Base-by-base conservation (phyloP, 2,329 filamentous ascomycete genomes). In the Sporothrix curviconia region DNA sequence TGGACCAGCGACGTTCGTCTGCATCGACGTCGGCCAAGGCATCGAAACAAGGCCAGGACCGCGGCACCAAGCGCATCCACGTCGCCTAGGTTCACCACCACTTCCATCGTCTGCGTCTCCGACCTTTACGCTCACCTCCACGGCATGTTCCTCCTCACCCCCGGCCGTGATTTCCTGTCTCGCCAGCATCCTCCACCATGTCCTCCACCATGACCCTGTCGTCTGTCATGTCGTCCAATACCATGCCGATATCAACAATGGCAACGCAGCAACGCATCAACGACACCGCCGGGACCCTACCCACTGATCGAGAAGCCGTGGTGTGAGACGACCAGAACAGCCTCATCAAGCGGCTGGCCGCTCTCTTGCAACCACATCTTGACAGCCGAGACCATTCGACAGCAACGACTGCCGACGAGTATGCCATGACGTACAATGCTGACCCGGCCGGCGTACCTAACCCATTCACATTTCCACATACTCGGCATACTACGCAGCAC, bases 331-430 rank as follows among this genome's bases (percentile, higher is more conserved):
- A 62, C 52, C 57, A 62, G 40, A 61, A 63, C 56, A 61, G 59
- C 28, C 61, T 62, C 3, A 54, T 62, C 49, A 55, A 39, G 44
- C 57, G 59, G 2, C 59, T 62, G 32, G 61, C 61, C 2, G 61
- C 59, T 1, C 46, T 62, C 1, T n/a, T 62, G 61, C 54, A 61
- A 42, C 59, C 53, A 61, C 19, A 58, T 62, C n/a, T 46, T 61
- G n/a, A 50, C 53, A 8, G 50, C 55, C 5, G 55, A 58, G 15
- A 54, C 56, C n/a, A n/a, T 28, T 22, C 44, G 2, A n/a, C 25
- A 15, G 11, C 40, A 19, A 11, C 14, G 15, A 22, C 32, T 8
- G 9, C 14, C 34, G 24, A 40, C 11, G 49, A 28, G 44, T 14
- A 30, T 30, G 44, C 15, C n/a, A 1, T 11, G 28, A 5, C 47